Conservation (phyloP, 495 filamentous ascomycete genomes). For the Xylaria sp. region DNA sequence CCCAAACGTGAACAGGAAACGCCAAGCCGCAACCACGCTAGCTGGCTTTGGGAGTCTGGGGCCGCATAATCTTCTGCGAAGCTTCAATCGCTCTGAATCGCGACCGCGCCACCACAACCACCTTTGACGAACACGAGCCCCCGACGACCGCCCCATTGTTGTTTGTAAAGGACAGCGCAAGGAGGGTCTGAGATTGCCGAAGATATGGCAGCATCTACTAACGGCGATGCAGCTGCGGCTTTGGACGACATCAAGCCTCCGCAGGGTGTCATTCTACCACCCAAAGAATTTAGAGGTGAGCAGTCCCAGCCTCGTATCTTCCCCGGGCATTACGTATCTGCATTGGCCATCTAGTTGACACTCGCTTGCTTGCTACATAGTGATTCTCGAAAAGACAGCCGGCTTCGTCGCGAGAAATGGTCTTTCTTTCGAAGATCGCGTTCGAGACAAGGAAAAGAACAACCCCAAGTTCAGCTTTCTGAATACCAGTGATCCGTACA, state of each 20-base stretch:
- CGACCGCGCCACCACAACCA: conserved; percentile 37
- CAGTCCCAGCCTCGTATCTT: not conserved
- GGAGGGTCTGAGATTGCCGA: conserved; percentile 37
- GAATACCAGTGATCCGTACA: conserved; percentile 79
- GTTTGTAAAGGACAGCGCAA: conserved; percentile 20
- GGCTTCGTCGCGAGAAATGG: conserved; percentile 90
- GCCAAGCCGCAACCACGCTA: conserved; percentile 8
- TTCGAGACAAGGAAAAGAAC: conserved; percentile 82
- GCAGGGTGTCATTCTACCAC: conserved; percentile 82
- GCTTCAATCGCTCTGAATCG: conserved; percentile 30
- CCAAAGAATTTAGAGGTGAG: conserved; percentile 53
- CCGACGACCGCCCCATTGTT: conserved; percentile 10
- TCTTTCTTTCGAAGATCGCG: conserved; percentile 82
- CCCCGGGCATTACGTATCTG: not conserved
- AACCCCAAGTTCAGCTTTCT: conserved; percentile 95
- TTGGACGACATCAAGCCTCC: conserved; percentile 73
- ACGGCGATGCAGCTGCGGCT: conserved; percentile 60
- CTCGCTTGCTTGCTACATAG: conserved; percentile 71
- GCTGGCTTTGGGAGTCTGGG: conserved; percentile 23
- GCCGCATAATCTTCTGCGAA: conserved; percentile 31
- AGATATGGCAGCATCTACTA: conserved; percentile 62
- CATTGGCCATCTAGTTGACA: not conserved
- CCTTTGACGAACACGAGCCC: conserved; percentile 19
- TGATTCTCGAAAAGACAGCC: conserved; percentile 94
- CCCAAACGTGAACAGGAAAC: not conserved